Conservation (phyloP, 257 asterid species). For the Leptodermis oblonga region DNA sequence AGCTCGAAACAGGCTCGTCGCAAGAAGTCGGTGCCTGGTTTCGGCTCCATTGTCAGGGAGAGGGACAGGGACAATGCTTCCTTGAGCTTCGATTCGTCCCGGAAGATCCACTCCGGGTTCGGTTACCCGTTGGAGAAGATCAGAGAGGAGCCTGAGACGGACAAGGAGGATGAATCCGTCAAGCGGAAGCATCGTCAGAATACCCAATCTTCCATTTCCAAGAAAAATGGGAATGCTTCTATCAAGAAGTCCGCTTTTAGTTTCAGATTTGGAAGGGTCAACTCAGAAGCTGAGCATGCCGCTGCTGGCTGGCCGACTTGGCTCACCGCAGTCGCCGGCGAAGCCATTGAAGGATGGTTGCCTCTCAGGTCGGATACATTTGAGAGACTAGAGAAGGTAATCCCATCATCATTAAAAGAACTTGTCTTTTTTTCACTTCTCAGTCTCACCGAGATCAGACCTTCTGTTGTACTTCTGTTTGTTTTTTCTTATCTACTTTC, state of each 20-base stretch:
- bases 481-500: too few relatives aligned
- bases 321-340: conserved; percentile 78
- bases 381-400: conserved; percentile 77
- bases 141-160: conserved; percentile 73
- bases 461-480: too few relatives aligned
- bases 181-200: conserved; percentile 11
- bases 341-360: conserved; percentile 71
- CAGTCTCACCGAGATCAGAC: too few relatives aligned
- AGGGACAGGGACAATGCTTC: conserved; percentile 13
- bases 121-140: conserved; percentile 72
- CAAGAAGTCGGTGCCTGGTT: conserved; percentile 27
- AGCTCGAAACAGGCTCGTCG: conserved; percentile 69
- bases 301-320: conserved; percentile 90
- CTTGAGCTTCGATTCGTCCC: conserved; percentile 21
- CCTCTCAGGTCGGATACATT: conserved; percentile 62
- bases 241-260: conserved; percentile 45
- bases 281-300: conserved; percentile 51
- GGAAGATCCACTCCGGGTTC: conserved; percentile 26
- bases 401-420: too few relatives aligned
- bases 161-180: conserved; percentile 41
- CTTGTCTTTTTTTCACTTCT: too few relatives aligned
- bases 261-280: conserved; percentile 63
- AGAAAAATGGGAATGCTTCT: conserved; percentile 31
- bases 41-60: conserved; percentile 17
- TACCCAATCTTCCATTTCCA: conserved; percentile 24